phyloP scores from a whole-genome alignment of 306 rosid genomes.

The Lathyrus tuberosus region DNA sequence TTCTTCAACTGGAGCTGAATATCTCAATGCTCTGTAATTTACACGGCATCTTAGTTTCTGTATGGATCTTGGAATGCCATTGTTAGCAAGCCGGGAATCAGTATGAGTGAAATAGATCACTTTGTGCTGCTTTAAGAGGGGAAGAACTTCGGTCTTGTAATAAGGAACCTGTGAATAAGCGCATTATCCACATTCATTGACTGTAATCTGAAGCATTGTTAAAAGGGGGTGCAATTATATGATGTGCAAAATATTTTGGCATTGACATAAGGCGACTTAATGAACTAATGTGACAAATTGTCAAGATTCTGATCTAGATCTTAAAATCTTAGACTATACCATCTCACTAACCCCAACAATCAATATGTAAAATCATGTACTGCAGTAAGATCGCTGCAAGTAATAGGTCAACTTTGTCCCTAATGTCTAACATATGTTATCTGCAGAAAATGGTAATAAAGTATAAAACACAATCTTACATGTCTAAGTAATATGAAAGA shows the following conservation, averaged over 20 bases:
- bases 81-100: constrained; percentile 90
- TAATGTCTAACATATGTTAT: too few relatives aligned
- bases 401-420: too few relatives aligned
- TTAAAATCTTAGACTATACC: too few relatives aligned
- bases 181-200: constrained; percentile 36
- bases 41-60: constrained; percentile 89
- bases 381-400: too few relatives aligned
- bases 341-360: too few relatives aligned
- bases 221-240: constrained; percentile 31
- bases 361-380: too few relatives aligned
- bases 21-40: constrained; percentile 84
- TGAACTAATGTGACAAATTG: constrained; percentile 15
- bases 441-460: too few relatives aligned
- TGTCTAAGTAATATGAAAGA: too few relatives aligned
- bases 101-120: constrained; percentile 87
- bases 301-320: too few relatives aligned
- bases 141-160: constrained; percentile 79
- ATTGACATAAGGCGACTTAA: constrained; percentile 28
- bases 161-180: constrained; percentile 67
- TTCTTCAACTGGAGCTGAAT: constrained; percentile 84
- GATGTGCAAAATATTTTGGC: constrained; percentile 20
- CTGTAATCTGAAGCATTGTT: background rate
- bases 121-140: constrained; percentile 84
- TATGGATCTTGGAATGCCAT: constrained; percentile 63
- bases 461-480: too few relatives aligned